Evolutionary conservation across 1,284 basidiomycete species (phyloP), one percentile per base, ranked within the genome.

Genomic region (Austroboletus olivaceoglutinosus): DNA sequence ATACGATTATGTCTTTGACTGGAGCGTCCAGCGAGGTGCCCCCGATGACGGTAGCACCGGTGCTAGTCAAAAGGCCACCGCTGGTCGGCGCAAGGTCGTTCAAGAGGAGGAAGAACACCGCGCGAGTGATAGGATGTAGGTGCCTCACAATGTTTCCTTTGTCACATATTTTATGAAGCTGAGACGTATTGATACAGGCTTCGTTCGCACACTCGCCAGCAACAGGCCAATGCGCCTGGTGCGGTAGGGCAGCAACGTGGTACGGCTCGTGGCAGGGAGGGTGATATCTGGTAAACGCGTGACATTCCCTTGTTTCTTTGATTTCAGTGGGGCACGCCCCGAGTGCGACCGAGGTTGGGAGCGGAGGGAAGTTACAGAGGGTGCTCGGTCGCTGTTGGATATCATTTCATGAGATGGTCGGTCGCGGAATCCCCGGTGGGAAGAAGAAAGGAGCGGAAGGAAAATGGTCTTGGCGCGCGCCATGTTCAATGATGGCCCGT

Each of bases 1-100:
- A 75, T 98, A 98, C 71, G 94, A 98, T 70, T 98, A 98, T 65
- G 91, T 97, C 67, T 98, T 98, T 64, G 95, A 98, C 73, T 98
- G 94, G 94, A 93, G 89, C 60, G 91, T 98, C 49, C 92, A 94
- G 73, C 80, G 86, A 46, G 77, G 76, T 55, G 77, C 82, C 33
- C 78, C 82, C 50, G 87, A 89, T 10, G 85, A 90, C 54, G 76
- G 74, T 36, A 72, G 73, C 47, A 77, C 79, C 45, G 77, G 77
- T 53, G 75, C 80, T 40, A 79, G 76, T 61, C 77, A 81, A 63
- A 87, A 86, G 71, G 72, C 76, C 13, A 70, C 75, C 43, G 73
- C 77, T 45, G 77, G 80, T 22, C 76, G 88, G 59, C 78, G 86
- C 65, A 89, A 89, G 74, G 83, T 89, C 30, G 79, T 87, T 34